Conservation (phyloP, 148 eudicot genomes). For the Amaranthus palmeri region DNA sequence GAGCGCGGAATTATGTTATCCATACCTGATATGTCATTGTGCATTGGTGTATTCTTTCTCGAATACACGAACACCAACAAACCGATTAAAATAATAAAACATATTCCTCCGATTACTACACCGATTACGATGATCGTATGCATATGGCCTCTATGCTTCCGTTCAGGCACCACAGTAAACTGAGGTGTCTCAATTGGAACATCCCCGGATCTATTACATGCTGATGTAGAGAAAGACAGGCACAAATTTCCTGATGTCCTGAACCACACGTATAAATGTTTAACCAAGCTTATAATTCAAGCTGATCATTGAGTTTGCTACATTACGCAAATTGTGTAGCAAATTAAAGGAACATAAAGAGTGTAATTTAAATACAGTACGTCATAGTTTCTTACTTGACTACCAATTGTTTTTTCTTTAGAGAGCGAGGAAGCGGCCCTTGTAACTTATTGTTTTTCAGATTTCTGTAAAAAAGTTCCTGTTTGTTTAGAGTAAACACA, state of each 20-base stretch:
- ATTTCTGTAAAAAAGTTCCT: constrained; percentile 36
- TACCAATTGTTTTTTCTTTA: constrained; percentile 53
- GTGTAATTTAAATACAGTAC: not conserved
- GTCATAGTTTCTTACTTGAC: constrained; percentile 38
- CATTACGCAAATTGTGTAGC: too few relatives aligned
- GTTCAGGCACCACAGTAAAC: constrained; percentile 47
- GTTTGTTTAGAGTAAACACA: not conserved
- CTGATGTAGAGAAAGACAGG: constrained; percentile 45
- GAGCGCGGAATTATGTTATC: not conserved
- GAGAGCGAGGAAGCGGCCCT: constrained; percentile 65
- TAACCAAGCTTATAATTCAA: not conserved
- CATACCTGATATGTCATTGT: constrained; percentile 36
- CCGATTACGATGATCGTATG: constrained; percentile 41
- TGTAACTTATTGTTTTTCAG: constrained; percentile 66
- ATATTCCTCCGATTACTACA: constrained; percentile 41
- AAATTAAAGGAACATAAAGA: too few relatives aligned
- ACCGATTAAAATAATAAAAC: constrained; percentile 25
- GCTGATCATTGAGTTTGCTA: not conserved
- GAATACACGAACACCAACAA: constrained; percentile 34
- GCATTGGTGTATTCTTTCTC: constrained; percentile 35
- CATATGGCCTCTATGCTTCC: constrained; percentile 38
- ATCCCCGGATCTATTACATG: constrained; percentile 37
- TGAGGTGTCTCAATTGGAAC: constrained; percentile 56
- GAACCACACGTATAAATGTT: constrained; percentile 13
- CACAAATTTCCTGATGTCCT: constrained; percentile 77